Evolutionary conservation across 2,329 filamentous ascomycete species (phyloP), one percentile per base, ranked within the genome.

Genomic region (Colletotrichum lentis): DNA sequence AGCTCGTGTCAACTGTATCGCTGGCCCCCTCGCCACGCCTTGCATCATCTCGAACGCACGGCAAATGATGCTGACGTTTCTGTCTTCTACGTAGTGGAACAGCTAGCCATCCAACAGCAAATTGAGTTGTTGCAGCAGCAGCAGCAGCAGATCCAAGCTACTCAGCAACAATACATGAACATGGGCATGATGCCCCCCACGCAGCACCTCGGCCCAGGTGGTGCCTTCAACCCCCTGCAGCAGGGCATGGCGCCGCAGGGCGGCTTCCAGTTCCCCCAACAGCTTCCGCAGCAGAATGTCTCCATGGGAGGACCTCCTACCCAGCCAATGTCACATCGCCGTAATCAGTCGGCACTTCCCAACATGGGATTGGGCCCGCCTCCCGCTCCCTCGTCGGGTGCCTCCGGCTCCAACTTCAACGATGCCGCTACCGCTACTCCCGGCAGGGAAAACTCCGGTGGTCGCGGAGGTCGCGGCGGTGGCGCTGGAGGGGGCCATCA

Each of bases 121-220:
- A 97, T 98, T 77, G 95, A 98, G 82, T 87, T 96, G 77, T 86
- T 98, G 76, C 95, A 98, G 83, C 94, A 97, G 80, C 96, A 98
- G 80, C 96, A 98, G 79, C 94, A 98, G 80, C 94, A 97, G 79
- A 96, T 98, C 77, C 93, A 96, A 81, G 93, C 93, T 74, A 96
- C 93, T 72, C 94, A 97, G 77, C 94, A 97, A 82, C 95, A 98
- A 82, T 97, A 97, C 84, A 91, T 97, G 76, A 97, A 96, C 80
- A 94, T 97, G 92, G 93, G 93, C 79, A 94, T 98, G 87, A 90
- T 98, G 75, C 91, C 91, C 73, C 91, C 92, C 61, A 91, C 92
- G 75, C 95, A 97, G 82, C 73, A 79, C 72, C 84, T 97, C 68
- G 89, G 88, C 73, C 88, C 89, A 70, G 89, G 88, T 73, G 86